Evolutionary conservation across 257 asterid genomes (phyloP).

Genomic region (Agastache rugosa): DNA sequence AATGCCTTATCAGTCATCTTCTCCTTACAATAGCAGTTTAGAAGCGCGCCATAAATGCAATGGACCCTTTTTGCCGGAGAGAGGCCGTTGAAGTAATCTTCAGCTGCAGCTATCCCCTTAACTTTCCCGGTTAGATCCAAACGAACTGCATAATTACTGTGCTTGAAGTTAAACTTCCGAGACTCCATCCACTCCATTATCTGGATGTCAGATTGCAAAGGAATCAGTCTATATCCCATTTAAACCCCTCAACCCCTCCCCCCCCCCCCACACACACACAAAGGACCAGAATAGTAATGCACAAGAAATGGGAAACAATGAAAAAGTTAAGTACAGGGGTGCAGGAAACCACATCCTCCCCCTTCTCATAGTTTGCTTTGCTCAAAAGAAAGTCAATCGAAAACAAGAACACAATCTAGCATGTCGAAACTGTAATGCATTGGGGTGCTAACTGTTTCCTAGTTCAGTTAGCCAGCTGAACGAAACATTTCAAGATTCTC

Average conservation of each 20-base stretch:
- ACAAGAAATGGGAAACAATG: not conserved
- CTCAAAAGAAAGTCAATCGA: constrained; percentile 18
- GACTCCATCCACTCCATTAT: constrained; percentile 82
- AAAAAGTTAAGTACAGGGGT: not conserved
- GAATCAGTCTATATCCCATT: constrained; percentile 19
- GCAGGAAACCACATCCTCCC: not conserved
- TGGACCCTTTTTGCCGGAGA: constrained; percentile 39
- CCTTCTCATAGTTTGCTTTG: not conserved
- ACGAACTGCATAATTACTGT: constrained; percentile 52
- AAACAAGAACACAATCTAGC: not conserved
- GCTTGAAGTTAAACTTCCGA: constrained; percentile 51
- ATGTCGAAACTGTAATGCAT: not conserved
- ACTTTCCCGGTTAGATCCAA: constrained; percentile 67
- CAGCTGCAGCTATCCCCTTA: constrained; percentile 73
- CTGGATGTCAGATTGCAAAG: constrained; percentile 43
- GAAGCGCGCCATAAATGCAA: constrained; percentile 65
- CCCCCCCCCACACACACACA: not conserved
- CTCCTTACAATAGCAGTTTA: constrained; percentile 69
- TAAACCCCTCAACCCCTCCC: no score
- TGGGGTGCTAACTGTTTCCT: not conserved
- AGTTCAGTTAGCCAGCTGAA: not conserved
- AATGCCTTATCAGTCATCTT: constrained; percentile 65
- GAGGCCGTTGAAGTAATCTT: constrained; percentile 57
- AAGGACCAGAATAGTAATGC: not conserved
- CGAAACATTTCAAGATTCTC: not conserved